A percentile compares a stretch with the other conserved stretches of the same genome.
Evolutionary conservation across 2,329 filamentous ascomycete genomes (phyloP).

Genomic region (Sarocladiaceae sp.): DNA sequence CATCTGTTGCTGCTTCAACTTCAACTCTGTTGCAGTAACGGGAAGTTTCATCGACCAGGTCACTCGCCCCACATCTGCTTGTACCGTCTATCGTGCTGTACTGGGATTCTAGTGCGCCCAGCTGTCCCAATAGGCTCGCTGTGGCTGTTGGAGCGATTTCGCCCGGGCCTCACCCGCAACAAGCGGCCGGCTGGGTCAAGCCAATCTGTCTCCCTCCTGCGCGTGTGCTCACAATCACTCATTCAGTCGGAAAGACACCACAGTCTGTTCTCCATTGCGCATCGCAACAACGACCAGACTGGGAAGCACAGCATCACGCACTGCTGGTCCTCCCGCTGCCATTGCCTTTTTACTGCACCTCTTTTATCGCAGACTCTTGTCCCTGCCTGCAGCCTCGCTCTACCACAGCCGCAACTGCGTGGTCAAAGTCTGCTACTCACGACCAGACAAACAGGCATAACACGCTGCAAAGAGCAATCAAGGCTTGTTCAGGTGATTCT

Average conservation of each 20-base stretch:
- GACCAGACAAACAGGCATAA: not conserved
- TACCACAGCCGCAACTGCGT: not conserved
- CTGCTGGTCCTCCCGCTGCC: not conserved
- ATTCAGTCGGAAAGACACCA: not conserved
- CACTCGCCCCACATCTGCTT: not conserved
- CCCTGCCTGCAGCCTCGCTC: not conserved
- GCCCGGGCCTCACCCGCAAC: conserved; percentile 8
- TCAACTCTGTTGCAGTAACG: not conserved
- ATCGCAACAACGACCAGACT: not conserved
- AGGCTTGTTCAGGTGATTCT: not conserved
- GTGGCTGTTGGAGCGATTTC: not conserved
- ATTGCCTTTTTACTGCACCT: not conserved
- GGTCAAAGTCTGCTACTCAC: not conserved
- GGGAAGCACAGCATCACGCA: not conserved
- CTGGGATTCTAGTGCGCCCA: not conserved
- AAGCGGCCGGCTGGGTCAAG: not conserved
- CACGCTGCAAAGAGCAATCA: not conserved
- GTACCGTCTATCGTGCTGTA: not conserved
- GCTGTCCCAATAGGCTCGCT: not conserved
- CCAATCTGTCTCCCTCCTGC: not conserved
- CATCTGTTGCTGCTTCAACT: not conserved
- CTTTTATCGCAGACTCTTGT: not conserved
- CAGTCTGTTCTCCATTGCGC: not conserved
- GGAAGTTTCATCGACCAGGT: not conserved
- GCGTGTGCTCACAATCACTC: not conserved